Evolutionary conservation across 2,329 filamentous ascomycete genomes (phyloP), one percentile per base, ranked within the genome.

Genomic region (Cladophialophora chaetospira): DNA sequence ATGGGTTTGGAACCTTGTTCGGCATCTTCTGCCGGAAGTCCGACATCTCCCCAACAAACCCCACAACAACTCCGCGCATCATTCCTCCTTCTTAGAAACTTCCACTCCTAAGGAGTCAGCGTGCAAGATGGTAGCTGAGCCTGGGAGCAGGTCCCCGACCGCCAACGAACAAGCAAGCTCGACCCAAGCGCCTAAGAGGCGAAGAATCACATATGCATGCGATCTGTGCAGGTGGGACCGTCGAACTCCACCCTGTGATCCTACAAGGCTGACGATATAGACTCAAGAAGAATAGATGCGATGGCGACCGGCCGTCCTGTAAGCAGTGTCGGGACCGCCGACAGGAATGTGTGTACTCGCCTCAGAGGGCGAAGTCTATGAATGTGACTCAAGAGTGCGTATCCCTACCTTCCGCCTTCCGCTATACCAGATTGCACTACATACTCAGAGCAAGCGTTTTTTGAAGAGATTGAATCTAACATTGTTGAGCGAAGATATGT

Each of bases 221-320:
- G 45, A 48, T 28, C 45, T 48, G 29, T 48, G 45, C 45, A 48
- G 45, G 45, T 48, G 45, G 45, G 45, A 48, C 45, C 33, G 21
- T 1, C 29, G 15, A 19, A 48, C 45, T 48, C 45, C 45, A 36
- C 45, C 17, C 4, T 48, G 45, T 21, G 45, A 35, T 28, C 21
- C n/a, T 19, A 26, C 21, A 19, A 11, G 29, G 33, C 45, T 48
- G 45, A 48, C 45, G 15, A 9, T 13, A 10, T 19, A 48, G 45
- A 15, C 17, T 48, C 28, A 48, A 48, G 45, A 48, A 48, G 45
- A 48, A 48, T 36, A 36, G 45, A 48, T 48, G 45, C 6, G 45
- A 48, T 35, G 45, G 45, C 45, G 45, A 48, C 17, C 45, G 45
- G 4, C 45, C 45, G 45, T 48, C 45, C 9, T 48, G 45, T 33